phyloP scores from a whole-genome alignment of 225 moss, liverwort and hornwort genomes.

The Climacium dendroides region DNA sequence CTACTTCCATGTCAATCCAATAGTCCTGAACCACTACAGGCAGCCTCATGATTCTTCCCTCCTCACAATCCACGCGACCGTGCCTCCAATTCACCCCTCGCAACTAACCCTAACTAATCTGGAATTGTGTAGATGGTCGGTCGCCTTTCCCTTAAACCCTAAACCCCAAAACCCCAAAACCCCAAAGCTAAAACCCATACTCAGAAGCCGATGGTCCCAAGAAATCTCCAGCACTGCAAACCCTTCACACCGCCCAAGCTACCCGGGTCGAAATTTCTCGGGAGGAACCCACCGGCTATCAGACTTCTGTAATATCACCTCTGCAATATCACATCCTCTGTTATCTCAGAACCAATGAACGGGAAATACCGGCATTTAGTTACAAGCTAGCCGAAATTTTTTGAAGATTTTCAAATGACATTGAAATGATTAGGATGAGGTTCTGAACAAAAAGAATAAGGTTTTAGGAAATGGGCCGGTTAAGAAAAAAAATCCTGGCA shows the following conservation, averaged over 20 bases:
- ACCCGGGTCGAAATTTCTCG: background rate
- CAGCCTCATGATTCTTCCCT: background rate
- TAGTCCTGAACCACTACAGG: background rate
- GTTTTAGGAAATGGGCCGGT: too few species aligned
- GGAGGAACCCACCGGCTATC: too few species aligned
- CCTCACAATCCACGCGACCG: background rate
- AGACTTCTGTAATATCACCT: background rate
- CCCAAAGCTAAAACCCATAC: background rate
- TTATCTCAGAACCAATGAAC: too few species aligned
- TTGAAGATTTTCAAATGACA: too few species aligned
- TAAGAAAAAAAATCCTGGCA: too few species aligned
- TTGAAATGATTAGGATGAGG: too few species aligned
- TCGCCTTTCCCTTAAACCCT: background rate
- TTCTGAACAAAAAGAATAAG: too few species aligned
- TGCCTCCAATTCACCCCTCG: background rate
- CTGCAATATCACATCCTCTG: background rate
- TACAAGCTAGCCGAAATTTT: too few species aligned
- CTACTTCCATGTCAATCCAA: background rate
- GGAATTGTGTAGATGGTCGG: background rate
- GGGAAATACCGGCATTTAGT: too few species aligned
- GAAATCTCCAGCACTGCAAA: background rate
- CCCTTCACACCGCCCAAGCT: background rate
- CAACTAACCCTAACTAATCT: background rate
- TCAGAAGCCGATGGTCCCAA: background rate
- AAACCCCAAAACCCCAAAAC: background rate